Evolutionary conservation across 495 filamentous ascomycete species (phyloP), one percentile per base, ranked within the genome.

Genomic region (Lophiotrema nucula): DNA sequence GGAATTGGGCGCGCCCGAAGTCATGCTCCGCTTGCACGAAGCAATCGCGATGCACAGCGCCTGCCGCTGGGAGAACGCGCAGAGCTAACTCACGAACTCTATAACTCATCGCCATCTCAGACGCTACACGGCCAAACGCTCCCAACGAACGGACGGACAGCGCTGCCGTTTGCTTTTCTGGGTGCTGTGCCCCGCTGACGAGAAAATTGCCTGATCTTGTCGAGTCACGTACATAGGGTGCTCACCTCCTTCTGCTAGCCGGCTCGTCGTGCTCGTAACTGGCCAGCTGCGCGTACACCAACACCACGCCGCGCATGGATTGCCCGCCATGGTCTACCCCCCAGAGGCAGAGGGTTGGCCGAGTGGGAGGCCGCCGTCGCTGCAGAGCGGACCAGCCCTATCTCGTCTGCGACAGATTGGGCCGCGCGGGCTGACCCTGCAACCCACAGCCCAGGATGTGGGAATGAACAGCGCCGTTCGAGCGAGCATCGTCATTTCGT

Each of bases 391-490:
- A 51, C 38, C 56, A 60, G 56, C 56, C 56, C 56, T 60, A 60
- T 60, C 48, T 53, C 48, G 24, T n/a, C n/a, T n/a, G n/a, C n/a
- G n/a, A n/a, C n/a, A 44, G 26, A 56, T 35, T 52, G 28, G 19
- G 23, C 35, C 37, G 39, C 6, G 51, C 51, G 25, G 21, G 53
- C 26, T 15, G n/a, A 44, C 41, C 56, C 24, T 53, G 56, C 48
- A 46, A 60, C 56, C 56, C 56, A 33, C 31, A 28, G 47, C 56
- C 56, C 56, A 60, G 56, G 56, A 47, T 60, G 48, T 48, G 56
- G 56, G 56, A 60, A 42, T 53, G 39, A 41, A 48, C 35, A 24
- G 24, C 47, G 38, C 38, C 24, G 52, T 35, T 10, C 25, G 26
- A 47, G 38, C 47, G 46, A 41, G 38, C 16, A 58, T 51, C 56